These are phyloP conservation scores for Geotrichum ghanense DNA, from an alignment of 805 yeast genomes.

Conservation along the genomic window DNA sequence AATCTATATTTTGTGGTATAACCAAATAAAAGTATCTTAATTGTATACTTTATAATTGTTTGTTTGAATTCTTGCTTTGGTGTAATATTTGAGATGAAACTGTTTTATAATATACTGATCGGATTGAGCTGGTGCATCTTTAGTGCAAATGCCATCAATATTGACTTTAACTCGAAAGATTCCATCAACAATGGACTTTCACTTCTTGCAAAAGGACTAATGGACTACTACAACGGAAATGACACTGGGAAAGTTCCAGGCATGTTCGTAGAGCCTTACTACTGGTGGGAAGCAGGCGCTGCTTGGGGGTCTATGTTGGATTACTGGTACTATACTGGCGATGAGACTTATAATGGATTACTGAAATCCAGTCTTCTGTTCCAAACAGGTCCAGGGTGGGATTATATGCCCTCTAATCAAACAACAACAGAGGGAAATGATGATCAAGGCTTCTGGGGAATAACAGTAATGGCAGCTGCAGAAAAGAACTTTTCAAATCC, in stretches of 20 bases:
- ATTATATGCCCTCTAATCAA: constrained; percentile 82
- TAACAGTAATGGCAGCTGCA: constrained; percentile 85
- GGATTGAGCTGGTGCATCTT: too few species aligned
- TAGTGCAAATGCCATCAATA: too few species aligned
- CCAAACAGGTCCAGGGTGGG: constrained; percentile 63
- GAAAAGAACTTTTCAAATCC: constrained; percentile 79
- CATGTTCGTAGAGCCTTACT: constrained; percentile 79
- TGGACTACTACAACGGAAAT: constrained; percentile 58
- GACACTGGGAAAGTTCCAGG: constrained; percentile 71
- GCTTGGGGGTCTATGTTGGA: constrained; percentile 86
- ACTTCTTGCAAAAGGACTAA: constrained; percentile 45
- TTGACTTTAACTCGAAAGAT: constrained; percentile 26
- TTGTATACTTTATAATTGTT: too few species aligned
- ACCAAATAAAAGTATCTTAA: too few species aligned
- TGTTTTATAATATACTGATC: too few species aligned
- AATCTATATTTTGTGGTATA: too few species aligned
- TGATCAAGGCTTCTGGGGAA: constrained; percentile 97
- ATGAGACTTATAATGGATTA: constrained; percentile 50
- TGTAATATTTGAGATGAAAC: too few species aligned
- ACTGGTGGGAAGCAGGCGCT: constrained; percentile 99
- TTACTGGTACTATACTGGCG: constrained; percentile 58
- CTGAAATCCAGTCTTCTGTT: constrained; percentile 53
- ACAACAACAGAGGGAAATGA: constrained; percentile 93
- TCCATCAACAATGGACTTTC: constrained; percentile 42
- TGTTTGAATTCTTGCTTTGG: too few species aligned